Evolutionary conservation across 2,329 filamentous ascomycete species (phyloP), one percentile per base, ranked within the genome.

Genomic region (Aureobasidium leucospermi): DNA sequence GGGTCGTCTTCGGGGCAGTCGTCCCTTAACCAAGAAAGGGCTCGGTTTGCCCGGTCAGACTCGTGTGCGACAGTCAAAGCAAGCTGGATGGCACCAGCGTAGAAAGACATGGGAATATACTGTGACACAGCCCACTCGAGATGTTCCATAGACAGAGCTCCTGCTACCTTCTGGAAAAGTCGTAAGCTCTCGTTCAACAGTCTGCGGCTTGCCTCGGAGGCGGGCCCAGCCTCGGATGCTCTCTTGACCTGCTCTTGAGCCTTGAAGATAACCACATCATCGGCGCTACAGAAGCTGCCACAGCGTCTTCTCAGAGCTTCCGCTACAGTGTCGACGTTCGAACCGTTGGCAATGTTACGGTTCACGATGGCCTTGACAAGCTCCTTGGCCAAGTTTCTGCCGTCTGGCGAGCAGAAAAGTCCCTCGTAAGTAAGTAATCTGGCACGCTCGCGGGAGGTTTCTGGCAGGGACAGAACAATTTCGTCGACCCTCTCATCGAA

Each of bases 341-440:
- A 93, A 9, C 95, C 94, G 68, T 90, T 96, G 60, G 93, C 89
- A 67, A 99, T 99, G 72, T 96, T 99, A 68, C 92, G 86, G 72
- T 97, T 97, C 58, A 99, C 94, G 68, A 99, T 97, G 0, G 93
- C 91, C 73, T 97, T 99, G 60, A 99, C 94, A 1, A 99, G 80
- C 59, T 96, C 83, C 73, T 96, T 96, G 2, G 93, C 95, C 28
- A 97, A 82, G 10, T 96, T 90, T 66, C 90, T 90, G 34, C 94
- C 94, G 16, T 85, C 81, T 6, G 81, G 75, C 43, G 87, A 85
- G 4, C 90, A 89, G 72, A 99, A 97, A 0, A 99, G 83, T 47
- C 84, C 83, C 71, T 97, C 90, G 68, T 90, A 99, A 0, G 90
- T 96, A 57, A 99, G 80, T 38, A 86, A 82, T 61, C 84, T 81